Evolutionary conservation across 2,329 filamentous ascomycete species (phyloP).

Genomic region (Venturia asperata): DNA sequence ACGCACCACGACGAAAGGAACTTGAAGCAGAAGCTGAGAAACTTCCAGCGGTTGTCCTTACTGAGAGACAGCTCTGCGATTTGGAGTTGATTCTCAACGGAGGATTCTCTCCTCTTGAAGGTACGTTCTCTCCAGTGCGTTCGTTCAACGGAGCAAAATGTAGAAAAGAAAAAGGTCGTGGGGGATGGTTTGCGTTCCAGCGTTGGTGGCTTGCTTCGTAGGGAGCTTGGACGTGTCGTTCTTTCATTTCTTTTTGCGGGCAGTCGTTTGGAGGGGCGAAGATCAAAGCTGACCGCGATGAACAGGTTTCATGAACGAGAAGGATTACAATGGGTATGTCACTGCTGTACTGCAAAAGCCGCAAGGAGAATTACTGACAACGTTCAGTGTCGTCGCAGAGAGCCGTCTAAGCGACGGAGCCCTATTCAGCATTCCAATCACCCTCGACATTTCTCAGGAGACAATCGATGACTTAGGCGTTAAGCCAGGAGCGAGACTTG

Average conservation of each 20-base stretch:
- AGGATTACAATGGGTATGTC: constrained; percentile 86
- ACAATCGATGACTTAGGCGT: constrained; percentile 68
- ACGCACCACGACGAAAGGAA: constrained; percentile 73
- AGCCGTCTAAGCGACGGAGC: constrained; percentile 80
- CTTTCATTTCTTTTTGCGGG: not conserved
- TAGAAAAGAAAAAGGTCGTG: not conserved
- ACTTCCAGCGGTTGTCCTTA: constrained; percentile 75
- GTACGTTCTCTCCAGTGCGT: constrained; percentile 44
- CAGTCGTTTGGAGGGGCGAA: not conserved
- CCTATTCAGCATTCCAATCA: constrained; percentile 96
- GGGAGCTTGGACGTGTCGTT: constrained; percentile 1
- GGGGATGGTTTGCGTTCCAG: not conserved
- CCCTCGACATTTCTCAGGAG: constrained; percentile 72
- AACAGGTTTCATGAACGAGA: constrained; percentile 90
- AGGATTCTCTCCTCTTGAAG: constrained; percentile 95
- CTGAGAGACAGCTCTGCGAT: constrained; percentile 94
- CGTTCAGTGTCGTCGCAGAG: constrained; percentile 71
- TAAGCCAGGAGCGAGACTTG: constrained; percentile 73
- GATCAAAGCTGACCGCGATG: constrained; percentile 13
- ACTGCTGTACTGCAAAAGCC: not conserved
- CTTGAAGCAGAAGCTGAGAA: constrained; percentile 77
- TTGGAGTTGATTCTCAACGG: constrained; percentile 95
- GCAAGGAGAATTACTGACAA: not conserved
- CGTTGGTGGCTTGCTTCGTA: not conserved
- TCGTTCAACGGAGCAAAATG: not conserved